Percentiles rank a stretch among this genome's conserved stretches.
Conservation (phyloP, 129 eudicot genomes). For the Rutidosis leptorrhynchoides region DNA sequence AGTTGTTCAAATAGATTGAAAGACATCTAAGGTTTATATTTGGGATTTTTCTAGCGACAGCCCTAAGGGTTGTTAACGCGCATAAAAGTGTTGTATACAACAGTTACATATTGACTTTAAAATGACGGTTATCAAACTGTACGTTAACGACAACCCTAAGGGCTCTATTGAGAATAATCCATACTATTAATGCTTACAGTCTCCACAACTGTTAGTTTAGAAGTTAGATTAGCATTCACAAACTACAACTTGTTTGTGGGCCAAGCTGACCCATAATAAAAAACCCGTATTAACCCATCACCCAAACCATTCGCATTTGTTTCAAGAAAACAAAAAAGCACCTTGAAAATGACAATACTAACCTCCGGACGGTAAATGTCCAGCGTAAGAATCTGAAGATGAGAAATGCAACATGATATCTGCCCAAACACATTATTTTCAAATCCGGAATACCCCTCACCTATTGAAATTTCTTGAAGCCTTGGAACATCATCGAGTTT, state of each 20-base stretch:
- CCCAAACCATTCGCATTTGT: not conserved
- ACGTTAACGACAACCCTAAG: no score
- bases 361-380: constrained; percentile 56
- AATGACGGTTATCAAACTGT: no score
- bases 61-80: no score
- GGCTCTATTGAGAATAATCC: no score
- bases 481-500: constrained; percentile 41
- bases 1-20: not conserved
- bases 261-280: not conserved
- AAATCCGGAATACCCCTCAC: constrained; percentile 49
- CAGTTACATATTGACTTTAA: no score
- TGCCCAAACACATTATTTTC: constrained; percentile 54
- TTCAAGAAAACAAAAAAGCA: constrained; percentile 6
- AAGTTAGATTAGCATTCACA: not conserved
- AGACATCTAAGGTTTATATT: not conserved
- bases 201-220: not conserved
- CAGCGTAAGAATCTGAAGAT: constrained; percentile 52
- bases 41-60: no score
- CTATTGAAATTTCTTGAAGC: constrained; percentile 53
- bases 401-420: constrained; percentile 48
- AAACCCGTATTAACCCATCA: no score
- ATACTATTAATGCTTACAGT: not conserved
- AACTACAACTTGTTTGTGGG: not conserved
- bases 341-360: constrained; percentile 9
- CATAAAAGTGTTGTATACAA: no score